Conservation (phyloP, 2,329 filamentous ascomycete species). For the Ploettnerulaceae sp. region DNA sequence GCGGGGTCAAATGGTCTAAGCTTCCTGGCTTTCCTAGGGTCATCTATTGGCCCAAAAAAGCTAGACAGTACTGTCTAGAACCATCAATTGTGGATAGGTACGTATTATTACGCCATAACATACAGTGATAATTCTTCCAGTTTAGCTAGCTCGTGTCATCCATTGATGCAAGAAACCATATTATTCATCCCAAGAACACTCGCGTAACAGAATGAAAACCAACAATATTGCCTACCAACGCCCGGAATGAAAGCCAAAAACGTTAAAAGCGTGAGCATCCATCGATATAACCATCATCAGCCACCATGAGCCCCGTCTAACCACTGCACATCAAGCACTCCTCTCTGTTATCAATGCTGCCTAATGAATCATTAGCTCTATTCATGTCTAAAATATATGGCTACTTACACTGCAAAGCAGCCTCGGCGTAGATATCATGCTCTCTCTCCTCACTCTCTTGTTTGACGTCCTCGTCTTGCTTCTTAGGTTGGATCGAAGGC, state of each 20-base stretch:
- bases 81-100: neutral
- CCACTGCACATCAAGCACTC: constrained; percentile 96
- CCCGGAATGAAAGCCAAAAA: constrained; percentile 15
- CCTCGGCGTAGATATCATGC: constrained; percentile 91
- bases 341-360: constrained; percentile 96
- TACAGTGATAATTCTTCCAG: constrained; percentile 12
- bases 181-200: constrained; percentile 12
- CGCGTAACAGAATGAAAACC: constrained; percentile 1
- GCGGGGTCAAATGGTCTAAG: neutral
- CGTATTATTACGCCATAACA: constrained; percentile 11
- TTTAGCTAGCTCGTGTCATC: constrained; percentile 5
- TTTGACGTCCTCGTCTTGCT: constrained; percentile 69
- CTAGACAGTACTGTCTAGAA: too few relatives aligned
- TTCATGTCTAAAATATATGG: neutral
- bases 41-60: neutral
- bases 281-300: constrained; percentile 24
- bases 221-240: constrained; percentile 8
- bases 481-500: constrained; percentile 47
- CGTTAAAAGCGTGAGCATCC: constrained; percentile 26
- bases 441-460: constrained; percentile 69
- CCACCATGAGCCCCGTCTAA: constrained; percentile 38
- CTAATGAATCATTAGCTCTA: constrained; percentile 41
- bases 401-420: constrained; percentile 76
- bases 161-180: constrained; percentile 14
- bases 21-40: neutral